A percentile compares a stretch with the other conserved stretches of the same genome.
Conservation (phyloP, 768 basidiomycete species). For the Strobilomyces echinocephalus region DNA sequence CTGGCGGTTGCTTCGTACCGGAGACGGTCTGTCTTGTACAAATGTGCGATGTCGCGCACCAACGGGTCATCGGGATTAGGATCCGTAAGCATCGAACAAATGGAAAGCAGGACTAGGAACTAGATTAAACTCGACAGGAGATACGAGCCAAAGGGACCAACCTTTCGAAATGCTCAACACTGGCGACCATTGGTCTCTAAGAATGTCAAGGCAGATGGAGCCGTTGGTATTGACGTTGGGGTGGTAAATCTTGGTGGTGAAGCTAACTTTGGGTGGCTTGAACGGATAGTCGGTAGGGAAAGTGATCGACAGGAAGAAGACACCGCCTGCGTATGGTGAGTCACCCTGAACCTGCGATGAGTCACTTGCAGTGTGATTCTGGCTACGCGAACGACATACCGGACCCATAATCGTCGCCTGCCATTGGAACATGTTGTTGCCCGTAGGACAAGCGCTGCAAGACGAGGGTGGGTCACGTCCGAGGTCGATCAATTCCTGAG, state of each 20-base stretch:
- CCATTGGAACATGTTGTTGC: constrained; percentile 99
- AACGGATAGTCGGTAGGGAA: constrained; percentile 99
- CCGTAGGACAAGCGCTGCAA: constrained; percentile 96
- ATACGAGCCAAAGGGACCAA: constrained; percentile 31
- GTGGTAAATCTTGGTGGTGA: constrained; percentile 99
- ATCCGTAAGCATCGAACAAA: constrained; percentile 99
- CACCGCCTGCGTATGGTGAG: constrained; percentile 97
- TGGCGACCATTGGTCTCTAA: constrained; percentile 98
- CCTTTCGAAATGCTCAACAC: constrained; percentile 99
- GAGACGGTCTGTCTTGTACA: constrained; percentile 98
- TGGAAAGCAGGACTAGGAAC: constrained; percentile 80
- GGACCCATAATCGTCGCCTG: constrained; percentile 99
- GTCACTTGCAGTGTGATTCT: constrained; percentile 15
- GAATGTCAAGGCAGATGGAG: constrained; percentile 96
- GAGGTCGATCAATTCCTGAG: constrained; percentile 97
- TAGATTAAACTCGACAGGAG: constrained; percentile 1
- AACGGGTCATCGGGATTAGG: constrained; percentile 99
- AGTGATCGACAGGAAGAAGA: constrained; percentile 94
- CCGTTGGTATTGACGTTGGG: constrained; percentile 99
- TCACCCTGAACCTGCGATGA: constrained; percentile 61
- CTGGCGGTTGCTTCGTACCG: constrained; percentile 97
- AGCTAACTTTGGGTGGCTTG: constrained; percentile 99
- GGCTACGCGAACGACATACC: constrained; percentile 45
- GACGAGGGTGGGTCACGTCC: constrained; percentile 99
- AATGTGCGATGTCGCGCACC: constrained; percentile 96